phyloP scores from a whole-genome alignment of 1,139 yeast genomes.

The Diutina neorugosa region DNA sequence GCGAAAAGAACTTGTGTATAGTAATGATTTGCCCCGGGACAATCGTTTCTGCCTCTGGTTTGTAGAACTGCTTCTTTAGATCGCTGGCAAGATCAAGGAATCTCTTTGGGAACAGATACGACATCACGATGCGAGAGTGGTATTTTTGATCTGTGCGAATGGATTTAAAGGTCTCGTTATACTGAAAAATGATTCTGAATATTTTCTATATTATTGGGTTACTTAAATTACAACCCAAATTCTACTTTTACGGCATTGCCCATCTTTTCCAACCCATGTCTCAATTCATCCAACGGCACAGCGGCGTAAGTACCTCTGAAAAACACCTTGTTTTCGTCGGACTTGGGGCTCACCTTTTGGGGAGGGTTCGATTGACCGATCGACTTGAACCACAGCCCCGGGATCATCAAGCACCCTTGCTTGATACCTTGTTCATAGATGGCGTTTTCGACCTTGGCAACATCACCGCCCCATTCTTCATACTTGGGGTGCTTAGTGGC shows the following conservation, averaged over 20 bases:
- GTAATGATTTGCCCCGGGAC: slow-evolving; percentile 34
- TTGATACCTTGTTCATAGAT: slow-evolving; percentile 54
- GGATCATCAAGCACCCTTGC: slow-evolving; percentile 65
- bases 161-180: no score
- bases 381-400: slow-evolving; percentile 82
- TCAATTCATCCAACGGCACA: slow-evolving; percentile 53
- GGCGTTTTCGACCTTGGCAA: slow-evolving; percentile 47
- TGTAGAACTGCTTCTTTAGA: slow-evolving; percentile 17
- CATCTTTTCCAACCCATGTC: slow-evolving; percentile 49
- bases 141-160: no score
- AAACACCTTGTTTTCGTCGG: slow-evolving; percentile 36
- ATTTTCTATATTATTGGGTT: background rate
- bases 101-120: slow-evolving; percentile 18
- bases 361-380: slow-evolving; percentile 36
- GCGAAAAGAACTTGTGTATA: slow-evolving; percentile 31
- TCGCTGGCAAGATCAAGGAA: slow-evolving; percentile 14
- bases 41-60: slow-evolving; percentile 22
- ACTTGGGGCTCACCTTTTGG: slow-evolving; percentile 27
- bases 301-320: slow-evolving; percentile 92
- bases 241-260: slow-evolving; percentile 46
- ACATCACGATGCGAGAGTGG: background rate
- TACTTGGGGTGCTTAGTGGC: slow-evolving; percentile 72
- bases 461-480: slow-evolving; percentile 38
- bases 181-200: background rate
- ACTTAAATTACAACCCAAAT: slow-evolving; percentile 15